A percentile compares a stretch with the other conserved stretches of the same genome.
Conservation (phyloP, 345 rosid species). For the Gossypium sturtianum region DNA sequence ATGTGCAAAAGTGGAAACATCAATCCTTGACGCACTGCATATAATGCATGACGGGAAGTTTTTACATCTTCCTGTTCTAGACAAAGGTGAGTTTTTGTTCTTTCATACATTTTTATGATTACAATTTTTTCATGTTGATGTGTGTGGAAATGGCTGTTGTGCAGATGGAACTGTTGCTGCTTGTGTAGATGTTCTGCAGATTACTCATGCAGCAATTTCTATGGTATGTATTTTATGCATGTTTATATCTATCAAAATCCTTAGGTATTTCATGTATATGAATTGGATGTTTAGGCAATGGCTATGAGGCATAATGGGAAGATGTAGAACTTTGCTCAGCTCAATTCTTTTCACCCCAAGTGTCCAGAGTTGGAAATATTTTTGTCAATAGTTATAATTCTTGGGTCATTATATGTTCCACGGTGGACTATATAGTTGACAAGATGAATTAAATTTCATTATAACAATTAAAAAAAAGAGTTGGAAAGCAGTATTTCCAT, state of each 20-base stretch:
- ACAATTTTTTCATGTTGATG: neutral
- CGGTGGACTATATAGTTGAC: no score
- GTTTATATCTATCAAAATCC: neutral
- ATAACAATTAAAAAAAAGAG: neutral
- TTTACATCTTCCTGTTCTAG: slow-evolving; percentile 88
- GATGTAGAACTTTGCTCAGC: neutral
- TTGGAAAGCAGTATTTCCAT: neutral
- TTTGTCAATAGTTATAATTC: no score
- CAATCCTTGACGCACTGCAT: slow-evolving; percentile 91
- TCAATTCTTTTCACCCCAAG: neutral
- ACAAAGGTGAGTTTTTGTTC: slow-evolving; percentile 45
- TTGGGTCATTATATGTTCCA: no score
- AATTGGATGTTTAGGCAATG: neutral
- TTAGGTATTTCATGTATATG: neutral
- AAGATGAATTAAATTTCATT: neutral
- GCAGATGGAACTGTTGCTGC: slow-evolving; percentile 78
- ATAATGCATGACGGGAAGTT: slow-evolving; percentile 96
- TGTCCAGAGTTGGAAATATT: neutral
- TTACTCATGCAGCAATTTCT: slow-evolving; percentile 96
- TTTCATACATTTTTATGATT: neutral
- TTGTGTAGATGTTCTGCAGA: slow-evolving; percentile 87
- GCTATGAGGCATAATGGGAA: neutral
- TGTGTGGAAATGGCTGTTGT: slow-evolving; percentile 14
- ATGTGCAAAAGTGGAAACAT: slow-evolving; percentile 68
- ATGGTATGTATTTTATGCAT: slow-evolving; percentile 44